Conservation (phyloP, 306 rosid genomes). For the Rubus idaeus region DNA sequence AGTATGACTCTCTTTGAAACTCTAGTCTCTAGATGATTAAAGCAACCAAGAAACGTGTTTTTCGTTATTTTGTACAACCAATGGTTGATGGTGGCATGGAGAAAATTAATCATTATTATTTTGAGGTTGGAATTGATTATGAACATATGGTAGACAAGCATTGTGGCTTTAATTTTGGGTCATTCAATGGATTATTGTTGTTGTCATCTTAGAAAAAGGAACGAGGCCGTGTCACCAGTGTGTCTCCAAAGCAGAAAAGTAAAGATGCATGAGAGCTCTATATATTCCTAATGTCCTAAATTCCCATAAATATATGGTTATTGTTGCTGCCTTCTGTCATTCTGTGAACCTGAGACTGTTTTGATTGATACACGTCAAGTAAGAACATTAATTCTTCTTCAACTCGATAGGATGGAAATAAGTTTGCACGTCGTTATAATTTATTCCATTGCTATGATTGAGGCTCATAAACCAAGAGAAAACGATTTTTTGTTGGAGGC, state of each 20-base stretch:
- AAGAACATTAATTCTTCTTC: neutral
- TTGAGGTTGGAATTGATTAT: neutral
- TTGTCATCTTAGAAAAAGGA: neutral
- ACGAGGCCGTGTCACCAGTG: neutral
- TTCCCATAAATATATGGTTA: no score
- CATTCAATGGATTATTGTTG: neutral
- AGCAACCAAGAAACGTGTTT: no score
- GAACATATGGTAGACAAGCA: no score
- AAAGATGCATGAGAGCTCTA: no score
- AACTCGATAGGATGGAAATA: neutral
- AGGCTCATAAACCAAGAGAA: no score
- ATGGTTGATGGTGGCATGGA: neutral
- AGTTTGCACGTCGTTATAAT: neutral
- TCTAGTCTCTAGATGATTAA: no score
- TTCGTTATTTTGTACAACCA: neutral
- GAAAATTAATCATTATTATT: neutral
- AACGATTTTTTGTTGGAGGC: no score
- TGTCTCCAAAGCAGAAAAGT: neutral
- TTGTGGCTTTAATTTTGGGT: no score
- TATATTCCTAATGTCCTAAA: neutral
- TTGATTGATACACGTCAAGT: neutral
- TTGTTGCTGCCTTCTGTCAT: neutral
- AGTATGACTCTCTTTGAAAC: no score
- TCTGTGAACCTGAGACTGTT: neutral
- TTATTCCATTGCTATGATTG: no score